phyloP scores from a whole-genome alignment of 345 rosid species.

The Gynandropsis gynandra region DNA sequence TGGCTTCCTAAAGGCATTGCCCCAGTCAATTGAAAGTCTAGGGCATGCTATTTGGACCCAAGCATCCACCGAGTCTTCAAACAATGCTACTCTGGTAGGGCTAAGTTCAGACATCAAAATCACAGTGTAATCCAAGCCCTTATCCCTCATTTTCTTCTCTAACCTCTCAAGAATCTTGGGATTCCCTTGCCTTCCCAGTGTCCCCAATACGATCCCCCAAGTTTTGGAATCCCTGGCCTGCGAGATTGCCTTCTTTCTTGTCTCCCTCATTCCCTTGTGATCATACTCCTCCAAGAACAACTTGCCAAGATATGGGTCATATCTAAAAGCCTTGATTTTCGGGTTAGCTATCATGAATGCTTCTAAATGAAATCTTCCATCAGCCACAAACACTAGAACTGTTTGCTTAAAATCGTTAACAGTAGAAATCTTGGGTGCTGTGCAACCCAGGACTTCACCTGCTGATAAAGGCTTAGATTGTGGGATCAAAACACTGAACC shows the following conservation, averaged over 20 bases:
- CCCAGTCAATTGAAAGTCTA: conserved; percentile 93
- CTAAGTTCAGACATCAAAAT: conserved; percentile 85
- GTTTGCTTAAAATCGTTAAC: conserved; percentile 23
- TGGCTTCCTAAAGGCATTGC: conserved; percentile 77
- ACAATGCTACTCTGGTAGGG: conserved; percentile 60
- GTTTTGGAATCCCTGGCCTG: conserved; percentile 39
- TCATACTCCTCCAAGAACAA: conserved; percentile 85
- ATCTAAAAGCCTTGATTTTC: conserved; percentile 53
- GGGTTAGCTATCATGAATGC: conserved; percentile 96
- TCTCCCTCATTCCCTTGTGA: conserved; percentile 83
- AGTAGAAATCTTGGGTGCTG: conserved; percentile 50
- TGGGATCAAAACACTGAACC: conserved; percentile 66
- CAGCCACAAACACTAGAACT: conserved; percentile 68
- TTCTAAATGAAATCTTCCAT: conserved; percentile 86
- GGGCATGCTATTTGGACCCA: conserved; percentile 98
- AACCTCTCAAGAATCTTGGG: conserved; percentile 67
- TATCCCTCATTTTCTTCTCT: conserved; percentile 67
- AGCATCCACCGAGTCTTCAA: conserved; percentile 81
- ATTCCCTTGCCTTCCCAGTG: conserved; percentile 94
- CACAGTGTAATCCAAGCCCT: conserved; percentile 47
- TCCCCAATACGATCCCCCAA: conserved; percentile 89
- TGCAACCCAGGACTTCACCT: conserved; percentile 86
- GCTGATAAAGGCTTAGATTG: conserved; percentile 85
- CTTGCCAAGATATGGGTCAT: conserved; percentile 76
- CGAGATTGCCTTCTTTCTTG: conserved; percentile 50